These are phyloP conservation scores for Nannochloropsis gaditana DNA, from an alignment of 108 stramenopile genomes.

Conservation along the genomic window DNA sequence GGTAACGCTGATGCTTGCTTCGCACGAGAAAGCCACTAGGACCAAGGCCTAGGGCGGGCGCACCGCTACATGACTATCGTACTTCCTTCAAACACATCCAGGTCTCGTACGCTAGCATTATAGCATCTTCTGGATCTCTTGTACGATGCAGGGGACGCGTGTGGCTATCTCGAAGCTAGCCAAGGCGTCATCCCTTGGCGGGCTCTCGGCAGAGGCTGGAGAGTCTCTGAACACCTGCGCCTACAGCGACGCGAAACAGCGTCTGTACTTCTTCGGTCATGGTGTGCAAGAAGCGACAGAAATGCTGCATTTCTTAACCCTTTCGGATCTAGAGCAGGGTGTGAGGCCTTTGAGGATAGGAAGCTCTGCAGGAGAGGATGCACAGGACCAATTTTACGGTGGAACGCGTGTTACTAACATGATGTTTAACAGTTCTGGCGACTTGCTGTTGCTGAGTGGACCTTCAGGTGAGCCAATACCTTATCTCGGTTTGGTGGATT, in stretches of 20 bases:
- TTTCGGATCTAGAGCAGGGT: slow-evolving; percentile 1
- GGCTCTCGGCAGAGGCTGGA: background rate
- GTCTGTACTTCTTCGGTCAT: slow-evolving; percentile 17
- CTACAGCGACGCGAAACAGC: slow-evolving; percentile 17
- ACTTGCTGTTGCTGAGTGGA: background rate
- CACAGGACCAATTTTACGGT: background rate
- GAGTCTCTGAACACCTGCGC: slow-evolving; percentile 16
- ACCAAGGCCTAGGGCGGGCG: too few species aligned
- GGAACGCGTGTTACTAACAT: slow-evolving; percentile 4
- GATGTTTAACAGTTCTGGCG: background rate
- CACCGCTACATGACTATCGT: too few species aligned
- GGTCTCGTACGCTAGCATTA: background rate
- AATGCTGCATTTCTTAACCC: slow-evolving; percentile 19
- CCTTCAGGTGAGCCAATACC: background rate
- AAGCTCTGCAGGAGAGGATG: background rate
- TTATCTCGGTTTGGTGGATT: background rate
- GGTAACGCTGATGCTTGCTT: too few species aligned
- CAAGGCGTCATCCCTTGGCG: background rate
- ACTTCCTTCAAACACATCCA: too few species aligned
- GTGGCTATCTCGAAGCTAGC: background rate
- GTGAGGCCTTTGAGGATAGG: background rate
- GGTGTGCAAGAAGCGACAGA: background rate
- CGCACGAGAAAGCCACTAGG: too few species aligned
- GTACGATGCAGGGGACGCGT: background rate
- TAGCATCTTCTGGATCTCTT: background rate